Evolutionary conservation across 371 early-diverging fungal species (phyloP).

Genomic region (Zychaea mexicana): DNA sequence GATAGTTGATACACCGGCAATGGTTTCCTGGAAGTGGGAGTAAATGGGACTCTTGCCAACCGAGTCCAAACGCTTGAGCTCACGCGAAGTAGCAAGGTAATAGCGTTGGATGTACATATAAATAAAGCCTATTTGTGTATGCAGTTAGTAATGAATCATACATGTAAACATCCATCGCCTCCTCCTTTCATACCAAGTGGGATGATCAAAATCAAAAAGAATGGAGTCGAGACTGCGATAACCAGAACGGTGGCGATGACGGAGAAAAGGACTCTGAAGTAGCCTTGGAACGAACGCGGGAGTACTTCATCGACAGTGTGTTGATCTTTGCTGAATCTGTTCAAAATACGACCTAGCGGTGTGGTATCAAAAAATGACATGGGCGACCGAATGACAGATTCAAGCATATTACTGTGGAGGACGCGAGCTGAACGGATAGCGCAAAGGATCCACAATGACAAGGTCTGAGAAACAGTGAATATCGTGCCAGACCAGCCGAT

Average conservation of each 20-base stretch:
- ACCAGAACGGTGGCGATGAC: slow-evolving; percentile 63
- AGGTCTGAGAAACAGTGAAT: slow-evolving; percentile 69
- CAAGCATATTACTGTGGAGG: slow-evolving; percentile 63
- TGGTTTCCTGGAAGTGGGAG: slow-evolving; percentile 81
- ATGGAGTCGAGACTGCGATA: slow-evolving; percentile 65
- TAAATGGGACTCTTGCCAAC: slow-evolving; percentile 83
- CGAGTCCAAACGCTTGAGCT: slow-evolving; percentile 82
- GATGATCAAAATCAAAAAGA: slow-evolving; percentile 56
- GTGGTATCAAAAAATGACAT: slow-evolving; percentile 90
- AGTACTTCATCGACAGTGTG: slow-evolving; percentile 80
- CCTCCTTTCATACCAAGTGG: slow-evolving; percentile 40
- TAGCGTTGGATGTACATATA: slow-evolving; percentile 71
- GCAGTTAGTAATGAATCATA: background rate
- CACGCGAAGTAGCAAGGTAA: slow-evolving; percentile 76
- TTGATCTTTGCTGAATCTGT: slow-evolving; percentile 89
- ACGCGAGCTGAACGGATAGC: slow-evolving; percentile 75
- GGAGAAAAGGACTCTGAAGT: slow-evolving; percentile 43
- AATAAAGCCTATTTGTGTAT: slow-evolving; percentile 32
- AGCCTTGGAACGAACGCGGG: slow-evolving; percentile 68
- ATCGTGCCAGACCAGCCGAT: slow-evolving; percentile 73
- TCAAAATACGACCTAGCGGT: slow-evolving; percentile 85
- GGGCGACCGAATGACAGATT: slow-evolving; percentile 67
- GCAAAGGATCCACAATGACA: slow-evolving; percentile 82
- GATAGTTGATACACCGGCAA: slow-evolving; percentile 77
- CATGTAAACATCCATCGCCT: background rate